Conservation (phyloP, 1,284 basidiomycete species). For the Rhodotorula sp. region DNA sequence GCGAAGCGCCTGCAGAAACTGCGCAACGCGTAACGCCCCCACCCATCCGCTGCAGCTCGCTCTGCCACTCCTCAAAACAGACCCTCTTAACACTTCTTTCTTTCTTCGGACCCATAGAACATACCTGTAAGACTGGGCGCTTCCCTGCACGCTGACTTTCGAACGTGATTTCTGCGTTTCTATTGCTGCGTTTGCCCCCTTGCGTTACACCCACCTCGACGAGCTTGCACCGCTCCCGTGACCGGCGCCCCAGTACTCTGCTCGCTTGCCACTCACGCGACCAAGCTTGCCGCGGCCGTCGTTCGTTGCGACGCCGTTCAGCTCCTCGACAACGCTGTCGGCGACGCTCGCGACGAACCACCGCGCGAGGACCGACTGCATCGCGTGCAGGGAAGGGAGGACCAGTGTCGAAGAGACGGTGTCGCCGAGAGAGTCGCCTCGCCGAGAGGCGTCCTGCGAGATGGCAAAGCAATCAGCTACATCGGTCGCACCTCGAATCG, state of each 20-base stretch:
- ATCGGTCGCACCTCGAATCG: not conserved
- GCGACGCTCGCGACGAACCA: slow-evolving; percentile 17
- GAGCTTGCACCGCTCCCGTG: not conserved
- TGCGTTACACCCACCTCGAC: not conserved
- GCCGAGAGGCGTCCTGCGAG: slow-evolving; percentile 28
- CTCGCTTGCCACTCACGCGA: not conserved
- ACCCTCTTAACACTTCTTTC: not conserved
- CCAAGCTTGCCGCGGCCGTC: not conserved
- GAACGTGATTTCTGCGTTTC: not conserved
- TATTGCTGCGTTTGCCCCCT: not conserved
- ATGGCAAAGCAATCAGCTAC: not conserved
- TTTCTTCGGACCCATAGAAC: not conserved
- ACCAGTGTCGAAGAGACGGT: slow-evolving; percentile 4
- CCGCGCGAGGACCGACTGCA: not conserved
- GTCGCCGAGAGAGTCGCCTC: slow-evolving; percentile 41
- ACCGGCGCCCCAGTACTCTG: not conserved
- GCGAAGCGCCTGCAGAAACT: slow-evolving; percentile 15
- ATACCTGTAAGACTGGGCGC: not conserved
- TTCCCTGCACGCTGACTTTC: not conserved
- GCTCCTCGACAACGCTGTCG: slow-evolving; percentile 11
- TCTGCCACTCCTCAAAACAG: not conserved
- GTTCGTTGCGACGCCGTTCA: not conserved
- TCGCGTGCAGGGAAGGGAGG: slow-evolving; percentile 8
- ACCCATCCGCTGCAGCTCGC: not conserved
- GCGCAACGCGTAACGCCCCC: not conserved